A percentile compares a stretch with the other conserved stretches of the same genome.
Evolutionary conservation across 2,329 filamentous ascomycete genomes (phyloP).

Genomic region (Trichoderma sp.): DNA sequence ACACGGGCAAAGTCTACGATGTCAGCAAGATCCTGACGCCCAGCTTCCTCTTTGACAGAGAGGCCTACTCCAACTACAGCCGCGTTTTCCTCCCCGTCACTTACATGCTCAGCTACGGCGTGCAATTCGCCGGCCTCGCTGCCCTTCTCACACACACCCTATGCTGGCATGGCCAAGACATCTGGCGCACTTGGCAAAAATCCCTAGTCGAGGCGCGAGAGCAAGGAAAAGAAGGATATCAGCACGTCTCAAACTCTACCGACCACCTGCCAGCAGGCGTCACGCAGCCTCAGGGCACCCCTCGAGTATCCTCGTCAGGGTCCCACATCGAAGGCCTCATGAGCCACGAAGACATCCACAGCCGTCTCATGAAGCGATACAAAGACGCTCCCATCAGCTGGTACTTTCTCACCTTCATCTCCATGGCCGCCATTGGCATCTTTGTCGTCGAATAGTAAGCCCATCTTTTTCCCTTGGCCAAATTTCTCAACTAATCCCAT

Average conservation of each 20-base stretch:
- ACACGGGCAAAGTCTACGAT: slow-evolving; percentile 76
- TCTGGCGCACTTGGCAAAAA: slow-evolving; percentile 73
- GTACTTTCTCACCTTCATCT: slow-evolving; percentile 75
- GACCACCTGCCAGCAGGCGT: slow-evolving; percentile 27
- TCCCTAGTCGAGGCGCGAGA: slow-evolving; percentile 65
- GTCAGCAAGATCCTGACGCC: slow-evolving; percentile 76
- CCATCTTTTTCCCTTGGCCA: not conserved
- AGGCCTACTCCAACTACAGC: slow-evolving; percentile 78
- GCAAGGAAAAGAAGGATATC: slow-evolving; percentile 52
- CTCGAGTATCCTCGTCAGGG: slow-evolving; percentile 38
- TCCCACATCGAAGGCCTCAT: slow-evolving; percentile 56
- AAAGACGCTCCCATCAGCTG: slow-evolving; percentile 78
- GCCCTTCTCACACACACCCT: slow-evolving; percentile 78
- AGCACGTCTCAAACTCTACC: slow-evolving; percentile 45
- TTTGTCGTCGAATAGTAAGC: slow-evolving; percentile 83
- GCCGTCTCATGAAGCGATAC: slow-evolving; percentile 79
- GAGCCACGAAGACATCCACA: slow-evolving; percentile 78
- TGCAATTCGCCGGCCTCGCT: slow-evolving; percentile 82
- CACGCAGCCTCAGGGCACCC: not conserved
- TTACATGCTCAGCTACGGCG: slow-evolving; percentile 81
- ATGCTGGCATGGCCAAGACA: slow-evolving; percentile 84
- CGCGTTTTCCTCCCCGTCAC: slow-evolving; percentile 84
- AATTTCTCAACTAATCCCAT: slow-evolving; percentile 25
- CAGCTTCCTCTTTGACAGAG: slow-evolving; percentile 75
- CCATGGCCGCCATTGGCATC: slow-evolving; percentile 77